Percentiles rank a stretch among this genome's conserved stretches.
These are phyloP conservation scores for Hyphodiscus sp. DNA, from an alignment of 2,329 filamentous ascomycete species.

Conservation along the genomic window DNA sequence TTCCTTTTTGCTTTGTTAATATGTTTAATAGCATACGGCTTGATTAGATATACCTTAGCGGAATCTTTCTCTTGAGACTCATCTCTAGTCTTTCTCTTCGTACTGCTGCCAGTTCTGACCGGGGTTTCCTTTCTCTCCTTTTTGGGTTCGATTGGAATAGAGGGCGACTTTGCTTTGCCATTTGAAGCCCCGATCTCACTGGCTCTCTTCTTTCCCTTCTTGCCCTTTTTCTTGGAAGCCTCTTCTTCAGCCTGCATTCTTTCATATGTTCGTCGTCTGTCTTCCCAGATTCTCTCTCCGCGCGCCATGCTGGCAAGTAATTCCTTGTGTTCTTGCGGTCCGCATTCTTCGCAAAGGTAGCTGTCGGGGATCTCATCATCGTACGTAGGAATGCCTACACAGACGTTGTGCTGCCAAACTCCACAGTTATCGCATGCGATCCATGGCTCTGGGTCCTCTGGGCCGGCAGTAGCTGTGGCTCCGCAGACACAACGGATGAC, in stretches of 20 bases:
- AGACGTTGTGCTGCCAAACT: slow-evolving; percentile 97
- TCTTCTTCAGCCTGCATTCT: slow-evolving; percentile 50
- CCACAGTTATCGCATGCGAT: slow-evolving; percentile 90
- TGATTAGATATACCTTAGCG: slow-evolving; percentile 38
- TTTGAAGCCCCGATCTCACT: slow-evolving; percentile 48
- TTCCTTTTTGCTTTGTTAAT: slow-evolving; percentile 30
- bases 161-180: slow-evolving; percentile 26
- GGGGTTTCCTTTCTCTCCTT: slow-evolving; percentile 38
- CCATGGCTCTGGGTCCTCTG: slow-evolving; percentile 76
- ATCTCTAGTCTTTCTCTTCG: slow-evolving; percentile 53
- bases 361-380: slow-evolving; percentile 68
- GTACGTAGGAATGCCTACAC: slow-evolving; percentile 77
- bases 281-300: slow-evolving; percentile 85
- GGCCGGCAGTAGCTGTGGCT: slow-evolving; percentile 76
- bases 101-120: slow-evolving; percentile 32
- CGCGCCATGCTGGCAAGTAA: slow-evolving; percentile 70
- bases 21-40: neutral
- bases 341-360: slow-evolving; percentile 91
- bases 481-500: slow-evolving; percentile 93
- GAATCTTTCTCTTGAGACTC: slow-evolving; percentile 46
- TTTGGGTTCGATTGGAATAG: slow-evolving; percentile 23
- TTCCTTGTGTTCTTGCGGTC: slow-evolving; percentile 70
- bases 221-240: slow-evolving; percentile 40
- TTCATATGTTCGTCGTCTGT: slow-evolving; percentile 51
- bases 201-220: slow-evolving; percentile 54